Conservation (phyloP, 257 asterid species). For the Nyctanthes arbortristis region DNA sequence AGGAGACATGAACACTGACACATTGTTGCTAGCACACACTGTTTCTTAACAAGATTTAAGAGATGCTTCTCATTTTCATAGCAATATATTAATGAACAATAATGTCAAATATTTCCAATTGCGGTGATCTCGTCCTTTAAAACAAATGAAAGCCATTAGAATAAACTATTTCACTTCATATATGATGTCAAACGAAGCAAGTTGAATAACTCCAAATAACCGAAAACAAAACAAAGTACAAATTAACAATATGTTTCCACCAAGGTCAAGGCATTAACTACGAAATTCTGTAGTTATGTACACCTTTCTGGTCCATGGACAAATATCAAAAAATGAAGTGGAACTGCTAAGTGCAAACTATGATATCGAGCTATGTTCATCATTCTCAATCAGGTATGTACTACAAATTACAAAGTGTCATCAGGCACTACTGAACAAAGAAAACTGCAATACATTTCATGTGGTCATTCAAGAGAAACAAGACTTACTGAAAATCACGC, state of each 20-base stretch:
- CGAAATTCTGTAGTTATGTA: background rate
- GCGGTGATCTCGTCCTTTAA: background rate
- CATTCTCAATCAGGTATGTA: too few relatives aligned
- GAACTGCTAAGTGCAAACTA: background rate
- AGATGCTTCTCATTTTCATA: background rate
- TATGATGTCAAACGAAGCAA: background rate
- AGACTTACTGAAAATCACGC: too few relatives aligned
- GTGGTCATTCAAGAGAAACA: too few relatives aligned
- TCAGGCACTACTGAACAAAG: too few relatives aligned
- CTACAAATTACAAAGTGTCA: too few relatives aligned
- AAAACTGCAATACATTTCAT: too few relatives aligned
- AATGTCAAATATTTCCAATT: background rate
- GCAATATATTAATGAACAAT: background rate
- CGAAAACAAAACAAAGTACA: background rate
- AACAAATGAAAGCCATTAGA: background rate
- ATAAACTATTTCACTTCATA: slow-evolving; percentile 4
- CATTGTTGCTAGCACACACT: background rate
- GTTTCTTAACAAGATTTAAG: background rate
- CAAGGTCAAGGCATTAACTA: background rate
- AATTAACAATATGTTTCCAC: background rate
- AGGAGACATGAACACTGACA: background rate
- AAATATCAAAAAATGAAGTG: too few relatives aligned
- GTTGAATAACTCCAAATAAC: background rate
- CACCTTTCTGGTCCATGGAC: background rate
- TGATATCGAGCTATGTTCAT: background rate